Evolutionary conservation across 2,329 filamentous ascomycete species (phyloP).

Genomic region (Raffaelea deltoideospora): DNA sequence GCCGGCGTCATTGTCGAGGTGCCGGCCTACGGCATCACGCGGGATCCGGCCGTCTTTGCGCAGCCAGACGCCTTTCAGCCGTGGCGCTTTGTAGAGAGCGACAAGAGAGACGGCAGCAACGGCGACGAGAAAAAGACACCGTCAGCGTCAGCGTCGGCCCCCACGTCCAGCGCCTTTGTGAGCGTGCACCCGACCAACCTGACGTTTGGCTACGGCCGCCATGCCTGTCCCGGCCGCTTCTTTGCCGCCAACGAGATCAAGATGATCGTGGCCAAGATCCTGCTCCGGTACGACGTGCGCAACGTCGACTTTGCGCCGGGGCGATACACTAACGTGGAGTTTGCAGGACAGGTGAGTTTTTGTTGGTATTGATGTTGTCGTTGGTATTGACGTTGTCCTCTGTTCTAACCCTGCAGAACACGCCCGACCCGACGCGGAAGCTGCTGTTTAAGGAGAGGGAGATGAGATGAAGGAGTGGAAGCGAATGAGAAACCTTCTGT

Average conservation of each 20-base stretch:
- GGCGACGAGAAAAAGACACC: slow-evolving; percentile 13
- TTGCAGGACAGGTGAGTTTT: slow-evolving; percentile 5
- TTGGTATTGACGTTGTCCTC: too few relatives aligned
- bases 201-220: slow-evolving; percentile 24
- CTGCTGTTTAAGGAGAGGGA: too few relatives aligned
- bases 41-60: slow-evolving; percentile 21
- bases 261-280: slow-evolving; percentile 16
- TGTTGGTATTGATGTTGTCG: too few relatives aligned
- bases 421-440: too few relatives aligned
- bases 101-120: slow-evolving; percentile 17
- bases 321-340: slow-evolving; percentile 13
- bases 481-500: too few relatives aligned
- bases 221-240: slow-evolving; percentile 23
- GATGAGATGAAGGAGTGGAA: too few relatives aligned
- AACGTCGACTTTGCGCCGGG: slow-evolving; percentile 11
- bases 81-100: slow-evolving; percentile 17
- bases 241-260: slow-evolving; percentile 23
- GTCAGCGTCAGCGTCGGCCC: slow-evolving; percentile 4
- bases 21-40: slow-evolving; percentile 19
- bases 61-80: slow-evolving; percentile 22
- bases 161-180: slow-evolving; percentile 23
- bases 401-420: too few relatives aligned
- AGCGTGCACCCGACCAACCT: slow-evolving; percentile 18
- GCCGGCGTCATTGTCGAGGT: slow-evolving; percentile 27
- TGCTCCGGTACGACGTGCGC: slow-evolving; percentile 16